Evolutionary conservation across 176 grass and related monocot species (phyloP).

Genomic region (Hsuehochloa calcarea): DNA sequence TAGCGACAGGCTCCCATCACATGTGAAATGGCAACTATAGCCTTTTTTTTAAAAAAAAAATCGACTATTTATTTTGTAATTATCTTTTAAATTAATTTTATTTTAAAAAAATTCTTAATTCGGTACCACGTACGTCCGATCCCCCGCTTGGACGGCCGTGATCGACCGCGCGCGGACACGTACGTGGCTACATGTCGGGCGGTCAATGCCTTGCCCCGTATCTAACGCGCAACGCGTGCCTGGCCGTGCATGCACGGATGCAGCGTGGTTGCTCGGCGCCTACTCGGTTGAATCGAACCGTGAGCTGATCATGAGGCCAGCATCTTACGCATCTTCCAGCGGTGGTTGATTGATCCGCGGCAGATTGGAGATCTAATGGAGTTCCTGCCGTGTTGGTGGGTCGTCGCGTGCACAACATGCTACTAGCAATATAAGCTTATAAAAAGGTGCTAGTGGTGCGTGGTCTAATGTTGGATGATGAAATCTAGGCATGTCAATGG

Average conservation of each 20-base stretch:
- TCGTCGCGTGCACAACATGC: conserved; percentile 16
- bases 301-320: neutral
- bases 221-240: neutral
- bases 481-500: conserved; percentile 16
- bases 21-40: too few relatives aligned
- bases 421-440: neutral
- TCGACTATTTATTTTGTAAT: too few relatives aligned
- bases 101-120: too few relatives aligned
- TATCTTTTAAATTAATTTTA: too few relatives aligned
- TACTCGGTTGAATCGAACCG: neutral
- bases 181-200: neutral
- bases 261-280: neutral
- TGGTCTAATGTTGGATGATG: conserved; percentile 20
- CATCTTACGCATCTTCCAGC: neutral
- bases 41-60: too few relatives aligned
- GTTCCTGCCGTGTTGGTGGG: neutral
- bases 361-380: neutral
- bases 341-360: neutral
- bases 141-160: neutral
- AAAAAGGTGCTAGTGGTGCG: neutral
- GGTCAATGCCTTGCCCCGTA: neutral
- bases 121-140: too few relatives aligned
- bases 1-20: too few relatives aligned
- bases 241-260: neutral
- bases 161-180: neutral